Base-by-base conservation (phyloP, 2,329 filamentous ascomycete species). In the Colletotrichum sp. region DNA sequence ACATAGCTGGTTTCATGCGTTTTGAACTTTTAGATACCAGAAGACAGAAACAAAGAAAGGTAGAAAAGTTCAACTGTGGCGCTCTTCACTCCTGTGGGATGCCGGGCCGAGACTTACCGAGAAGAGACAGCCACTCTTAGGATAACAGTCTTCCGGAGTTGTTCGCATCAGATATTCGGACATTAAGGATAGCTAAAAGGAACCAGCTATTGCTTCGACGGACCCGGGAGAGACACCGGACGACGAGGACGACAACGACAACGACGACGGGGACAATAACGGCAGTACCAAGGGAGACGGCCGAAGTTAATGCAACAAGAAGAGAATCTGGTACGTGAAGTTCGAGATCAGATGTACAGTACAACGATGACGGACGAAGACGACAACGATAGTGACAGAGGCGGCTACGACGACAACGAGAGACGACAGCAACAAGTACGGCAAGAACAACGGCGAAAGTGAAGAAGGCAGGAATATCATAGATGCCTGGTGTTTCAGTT, bases 381-480 rank as follows among this genome's bases (percentile, higher is more conserved):
- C n/a, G 44, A 52, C 44, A 3, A 2, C 6, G n/a, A 21, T 13
- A 52, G n/a, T 12, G 44, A 52, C n/a, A 21, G n/a, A 21, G 10
- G 12, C 44, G 3, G 18, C 44, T 6, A 49, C 44, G 10, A 21
- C 18, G 44, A 49, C 44, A 18, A 18, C n/a, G 12, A 1, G n/a
- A 52, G n/a, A 52, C n/a, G 10, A 52, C n/a, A 21, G n/a, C 10
- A 13, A 52, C 0, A 52, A 13, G n/a, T 8, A 21, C 44, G 10
- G n/a, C n/a, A 5, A 52, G 44, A 21, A 6, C 10, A 52, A 52
- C 44, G 2, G 3, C 44, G 10, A 52, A 21, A 52, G 10, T 21
- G 0, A 52, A 8, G n/a, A 13, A 21, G 0, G 44, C n/a, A 52
- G 44, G 10, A 8, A 8, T 1, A 21, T 0, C 6, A 9, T 52